Conservation (phyloP, 768 basidiomycete genomes). For the Termitomyces sp. region DNA sequence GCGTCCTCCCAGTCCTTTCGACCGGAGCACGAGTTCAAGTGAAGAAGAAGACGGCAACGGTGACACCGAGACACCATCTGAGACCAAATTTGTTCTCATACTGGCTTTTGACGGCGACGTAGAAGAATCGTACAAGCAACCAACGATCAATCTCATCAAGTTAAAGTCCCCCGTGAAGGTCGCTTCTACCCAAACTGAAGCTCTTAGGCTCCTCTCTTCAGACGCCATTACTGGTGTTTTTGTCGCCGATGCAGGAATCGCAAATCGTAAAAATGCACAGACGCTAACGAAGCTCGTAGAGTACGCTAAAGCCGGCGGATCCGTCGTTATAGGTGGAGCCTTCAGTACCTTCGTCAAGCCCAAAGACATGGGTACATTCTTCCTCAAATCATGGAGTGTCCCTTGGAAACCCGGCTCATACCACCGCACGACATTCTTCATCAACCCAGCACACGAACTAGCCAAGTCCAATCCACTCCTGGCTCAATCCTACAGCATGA, state of each 20-base stretch:
- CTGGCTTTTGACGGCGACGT: slow-evolving; percentile 25
- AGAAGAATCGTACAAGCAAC: slow-evolving; percentile 18
- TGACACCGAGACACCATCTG: neutral
- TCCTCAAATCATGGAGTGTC: slow-evolving; percentile 29
- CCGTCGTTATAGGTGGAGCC: slow-evolving; percentile 30
- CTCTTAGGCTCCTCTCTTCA: slow-evolving; percentile 22
- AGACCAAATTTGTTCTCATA: slow-evolving; percentile 24
- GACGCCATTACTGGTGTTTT: slow-evolving; percentile 29
- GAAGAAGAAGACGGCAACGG: neutral
- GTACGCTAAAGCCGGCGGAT: slow-evolving; percentile 35
- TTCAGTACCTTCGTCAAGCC: slow-evolving; percentile 27
- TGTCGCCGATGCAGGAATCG: slow-evolving; percentile 33
- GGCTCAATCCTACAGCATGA: slow-evolving; percentile 35
- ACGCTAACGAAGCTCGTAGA: slow-evolving; percentile 29
- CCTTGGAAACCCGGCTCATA: slow-evolving; percentile 37
- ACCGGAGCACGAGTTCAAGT: neutral
- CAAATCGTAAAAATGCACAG: slow-evolving; percentile 15
- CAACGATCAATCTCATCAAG: slow-evolving; percentile 25
- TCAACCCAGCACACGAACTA: slow-evolving; percentile 27
- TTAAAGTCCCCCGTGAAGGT: slow-evolving; percentile 19
- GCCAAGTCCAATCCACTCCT: slow-evolving; percentile 27
- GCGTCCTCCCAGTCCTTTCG: neutral
- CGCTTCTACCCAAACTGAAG: slow-evolving; percentile 13
- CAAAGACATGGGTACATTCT: slow-evolving; percentile 22
- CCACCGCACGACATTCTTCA: slow-evolving; percentile 32